Percentiles rank a stretch among this genome's conserved stretches.
These are phyloP conservation scores for Kluyveromyces lactis DNA, from an alignment of 805 yeast species.

Conservation along the genomic window DNA sequence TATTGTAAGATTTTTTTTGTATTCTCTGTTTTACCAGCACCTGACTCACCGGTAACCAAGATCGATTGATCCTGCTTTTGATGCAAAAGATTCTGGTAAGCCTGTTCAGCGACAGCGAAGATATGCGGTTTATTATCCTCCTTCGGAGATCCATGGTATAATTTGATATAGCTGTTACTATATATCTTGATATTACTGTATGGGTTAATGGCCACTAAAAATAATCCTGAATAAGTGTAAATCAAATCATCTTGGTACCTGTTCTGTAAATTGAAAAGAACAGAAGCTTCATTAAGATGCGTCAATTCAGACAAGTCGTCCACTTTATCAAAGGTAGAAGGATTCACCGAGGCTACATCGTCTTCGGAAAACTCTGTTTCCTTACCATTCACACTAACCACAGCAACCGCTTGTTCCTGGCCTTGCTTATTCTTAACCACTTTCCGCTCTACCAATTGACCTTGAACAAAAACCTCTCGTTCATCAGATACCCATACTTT, in stretches of 20 bases:
- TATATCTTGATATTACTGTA: slow-evolving; percentile 71
- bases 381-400: slow-evolving; percentile 13
- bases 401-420: slow-evolving; percentile 13
- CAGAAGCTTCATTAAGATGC: slow-evolving; percentile 89
- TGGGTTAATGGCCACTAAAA: slow-evolving; percentile 92
- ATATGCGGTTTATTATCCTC: slow-evolving; percentile 72
- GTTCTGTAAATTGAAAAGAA: slow-evolving; percentile 70
- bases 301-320: slow-evolving; percentile 95
- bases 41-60: slow-evolving; percentile 96
- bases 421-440: slow-evolving; percentile 16
- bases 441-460: slow-evolving; percentile 15
- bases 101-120: slow-evolving; percentile 81
- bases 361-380: slow-evolving; percentile 21
- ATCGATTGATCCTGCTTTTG: slow-evolving; percentile 78
- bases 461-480: slow-evolving; percentile 23
- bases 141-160: slow-evolving; percentile 42
- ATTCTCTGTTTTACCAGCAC: slow-evolving; percentile 98
- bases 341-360: slow-evolving; percentile 53
- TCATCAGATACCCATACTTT: slow-evolving; percentile 28
- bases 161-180: slow-evolving; percentile 44
- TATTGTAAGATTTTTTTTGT: slow-evolving; percentile 93
- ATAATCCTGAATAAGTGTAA: slow-evolving; percentile 91
- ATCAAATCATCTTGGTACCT: slow-evolving; percentile 74
- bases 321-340: slow-evolving; percentile 81
- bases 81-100: slow-evolving; percentile 64